Conservation (phyloP, 345 rosid genomes). For the Conringia planisiliqua region DNA sequence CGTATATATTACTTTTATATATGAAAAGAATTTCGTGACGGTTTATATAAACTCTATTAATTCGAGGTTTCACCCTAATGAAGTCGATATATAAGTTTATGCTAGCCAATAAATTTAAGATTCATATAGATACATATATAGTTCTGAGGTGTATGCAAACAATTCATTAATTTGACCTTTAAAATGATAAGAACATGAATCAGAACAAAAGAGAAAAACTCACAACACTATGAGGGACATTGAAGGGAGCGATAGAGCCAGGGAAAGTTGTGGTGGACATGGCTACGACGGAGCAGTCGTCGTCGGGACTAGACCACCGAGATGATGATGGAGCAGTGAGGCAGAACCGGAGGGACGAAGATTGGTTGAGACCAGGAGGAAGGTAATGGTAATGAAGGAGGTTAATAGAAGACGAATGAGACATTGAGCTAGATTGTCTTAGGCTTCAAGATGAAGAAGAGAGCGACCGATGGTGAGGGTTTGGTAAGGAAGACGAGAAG, state of each 20-base stretch:
- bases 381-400: conserved; percentile 36
- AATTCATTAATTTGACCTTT: neutral
- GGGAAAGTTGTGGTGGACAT: conserved; percentile 33
- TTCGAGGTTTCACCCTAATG: neutral
- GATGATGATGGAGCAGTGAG: conserved; percentile 32
- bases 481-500: conserved; percentile 47
- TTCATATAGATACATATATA: neutral
- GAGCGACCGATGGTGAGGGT: conserved; percentile 22
- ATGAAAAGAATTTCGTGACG: neutral
- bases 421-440: conserved; percentile 20
- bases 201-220: neutral
- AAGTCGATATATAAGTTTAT: neutral
- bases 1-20: neutral
- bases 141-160: neutral
- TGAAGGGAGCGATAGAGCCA: conserved; percentile 18
- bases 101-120: neutral
- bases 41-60: neutral
- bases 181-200: neutral
- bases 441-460: conserved; percentile 48
- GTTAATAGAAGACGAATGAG: conserved; percentile 35
- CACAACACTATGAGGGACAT: conserved; percentile 32
- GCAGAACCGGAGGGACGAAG: conserved; percentile 1
- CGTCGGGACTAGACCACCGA: conserved; percentile 22
- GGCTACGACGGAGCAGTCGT: conserved; percentile 8
- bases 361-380: conserved; percentile 25